Evolutionary conservation across 495 filamentous ascomycete genomes (phyloP).

Genomic region (Penicillium argentinense): DNA sequence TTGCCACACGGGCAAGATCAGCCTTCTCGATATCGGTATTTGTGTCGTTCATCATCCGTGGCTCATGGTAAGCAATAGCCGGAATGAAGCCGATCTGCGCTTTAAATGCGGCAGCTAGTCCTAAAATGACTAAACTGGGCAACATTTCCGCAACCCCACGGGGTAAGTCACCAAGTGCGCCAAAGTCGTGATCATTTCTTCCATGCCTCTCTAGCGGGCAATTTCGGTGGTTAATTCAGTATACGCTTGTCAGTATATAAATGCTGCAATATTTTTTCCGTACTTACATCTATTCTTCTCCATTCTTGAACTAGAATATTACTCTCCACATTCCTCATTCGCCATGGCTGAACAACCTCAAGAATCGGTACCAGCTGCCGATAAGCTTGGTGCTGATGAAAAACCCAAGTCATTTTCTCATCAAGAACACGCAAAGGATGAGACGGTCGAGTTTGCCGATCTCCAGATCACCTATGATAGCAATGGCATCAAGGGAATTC

Average conservation of each 20-base stretch:
- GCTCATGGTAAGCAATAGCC: neutral
- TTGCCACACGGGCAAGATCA: too few species aligned
- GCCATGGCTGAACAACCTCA: neutral
- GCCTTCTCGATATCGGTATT: neutral
- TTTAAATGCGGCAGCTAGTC: neutral
- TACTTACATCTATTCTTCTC: neutral
- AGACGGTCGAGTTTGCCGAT: neutral
- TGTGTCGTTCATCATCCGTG: neutral
- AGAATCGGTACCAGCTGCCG: neutral
- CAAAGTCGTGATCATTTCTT: neutral
- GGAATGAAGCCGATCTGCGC: neutral
- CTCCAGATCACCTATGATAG: constrained; percentile 7
- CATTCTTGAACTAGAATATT: neutral
- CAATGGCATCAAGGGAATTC: constrained; percentile 12
- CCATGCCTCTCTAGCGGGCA: too few species aligned
- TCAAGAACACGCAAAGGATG: neutral
- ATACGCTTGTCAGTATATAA: too few species aligned
- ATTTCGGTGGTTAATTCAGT: too few species aligned
- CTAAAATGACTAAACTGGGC: neutral
- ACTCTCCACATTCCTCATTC: neutral
- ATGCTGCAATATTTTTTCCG: too few species aligned
- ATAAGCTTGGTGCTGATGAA: constrained; percentile 1
- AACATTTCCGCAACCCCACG: constrained; percentile 7
- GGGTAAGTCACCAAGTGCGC: constrained; percentile 1
- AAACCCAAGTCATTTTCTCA: constrained; percentile 6